A percentile compares a stretch with the other conserved stretches of the same genome.
These are phyloP conservation scores for Auriscalpium vulgare DNA, from an alignment of 768 basidiomycete genomes.

Conservation along the genomic window DNA sequence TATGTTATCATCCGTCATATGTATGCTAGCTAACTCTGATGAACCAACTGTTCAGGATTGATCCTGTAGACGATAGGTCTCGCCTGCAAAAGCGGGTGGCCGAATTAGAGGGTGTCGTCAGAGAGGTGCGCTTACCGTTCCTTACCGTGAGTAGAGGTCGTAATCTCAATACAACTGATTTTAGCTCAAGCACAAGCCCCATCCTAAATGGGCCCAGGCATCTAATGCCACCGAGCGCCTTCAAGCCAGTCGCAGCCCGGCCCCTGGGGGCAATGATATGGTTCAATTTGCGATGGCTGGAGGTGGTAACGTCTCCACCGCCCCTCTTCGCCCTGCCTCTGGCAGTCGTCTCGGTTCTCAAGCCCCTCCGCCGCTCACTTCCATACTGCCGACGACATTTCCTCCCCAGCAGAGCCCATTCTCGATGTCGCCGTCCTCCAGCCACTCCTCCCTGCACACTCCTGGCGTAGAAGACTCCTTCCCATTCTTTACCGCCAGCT, in stretches of 20 bases:
- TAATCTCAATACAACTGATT: not conserved
- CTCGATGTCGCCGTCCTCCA: not conserved
- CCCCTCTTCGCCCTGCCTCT: too few relatives aligned
- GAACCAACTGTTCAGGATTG: conserved; percentile 9
- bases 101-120: conserved; percentile 76
- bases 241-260: too few relatives aligned
- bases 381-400: not conserved
- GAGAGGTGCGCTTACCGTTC: conserved; percentile 43
- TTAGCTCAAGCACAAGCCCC: conserved; percentile 67
- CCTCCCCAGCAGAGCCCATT: not conserved
- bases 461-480: not conserved
- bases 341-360: too few relatives aligned
- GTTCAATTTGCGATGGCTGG: too few relatives aligned
- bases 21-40: too few relatives aligned
- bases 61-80: conserved; percentile 51
- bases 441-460: not conserved
- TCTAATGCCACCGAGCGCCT: not conserved
- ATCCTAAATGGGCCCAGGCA: conserved; percentile 47
- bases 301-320: too few relatives aligned
- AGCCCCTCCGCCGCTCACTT: too few relatives aligned
- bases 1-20: conserved; percentile 21
- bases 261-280: too few relatives aligned
- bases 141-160: not conserved
- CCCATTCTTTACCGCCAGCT: not conserved
- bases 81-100: conserved; percentile 68